phyloP scores from a whole-genome alignment of 306 rosid genomes.

The Trifolium pratense region DNA sequence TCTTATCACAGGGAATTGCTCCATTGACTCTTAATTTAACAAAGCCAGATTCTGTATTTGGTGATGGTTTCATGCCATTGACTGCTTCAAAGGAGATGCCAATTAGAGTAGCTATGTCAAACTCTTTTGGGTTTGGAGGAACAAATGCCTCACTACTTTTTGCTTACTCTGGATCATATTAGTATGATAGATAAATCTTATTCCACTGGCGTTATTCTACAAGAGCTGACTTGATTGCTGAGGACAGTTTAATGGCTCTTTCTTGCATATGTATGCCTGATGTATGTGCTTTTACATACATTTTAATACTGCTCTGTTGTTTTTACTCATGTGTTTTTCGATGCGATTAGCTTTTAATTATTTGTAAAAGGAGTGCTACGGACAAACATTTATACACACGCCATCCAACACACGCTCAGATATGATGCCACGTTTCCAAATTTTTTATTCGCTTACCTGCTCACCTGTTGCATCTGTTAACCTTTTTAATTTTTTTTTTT shows the following conservation, averaged over 20 bases:
- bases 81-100: constrained; percentile 64
- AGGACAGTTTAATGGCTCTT: constrained; percentile 10
- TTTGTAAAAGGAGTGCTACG: no score
- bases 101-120: constrained; percentile 78
- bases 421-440: no score
- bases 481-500: no score
- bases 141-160: constrained; percentile 90
- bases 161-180: constrained; percentile 53
- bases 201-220: constrained; percentile 19
- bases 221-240: constrained; percentile 14
- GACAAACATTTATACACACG: no score
- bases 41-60: constrained; percentile 79
- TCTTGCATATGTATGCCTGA: constrained; percentile 3
- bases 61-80: constrained; percentile 73
- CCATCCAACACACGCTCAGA: no score
- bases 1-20: constrained; percentile 73
- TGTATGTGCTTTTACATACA: constrained; percentile 13
- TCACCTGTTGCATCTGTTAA: no score
- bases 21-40: constrained; percentile 88
- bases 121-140: constrained; percentile 96
- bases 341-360: constrained; percentile 13
- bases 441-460: no score
- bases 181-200: constrained; percentile 12
- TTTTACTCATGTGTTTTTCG: constrained; percentile 21
- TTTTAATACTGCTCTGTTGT: constrained; percentile 1